Percentiles rank a stretch among this genome's conserved stretches.
phyloP scores from a whole-genome alignment of 2,329 filamentous ascomycete genomes.

The Microdochium trichocladiopsis region DNA sequence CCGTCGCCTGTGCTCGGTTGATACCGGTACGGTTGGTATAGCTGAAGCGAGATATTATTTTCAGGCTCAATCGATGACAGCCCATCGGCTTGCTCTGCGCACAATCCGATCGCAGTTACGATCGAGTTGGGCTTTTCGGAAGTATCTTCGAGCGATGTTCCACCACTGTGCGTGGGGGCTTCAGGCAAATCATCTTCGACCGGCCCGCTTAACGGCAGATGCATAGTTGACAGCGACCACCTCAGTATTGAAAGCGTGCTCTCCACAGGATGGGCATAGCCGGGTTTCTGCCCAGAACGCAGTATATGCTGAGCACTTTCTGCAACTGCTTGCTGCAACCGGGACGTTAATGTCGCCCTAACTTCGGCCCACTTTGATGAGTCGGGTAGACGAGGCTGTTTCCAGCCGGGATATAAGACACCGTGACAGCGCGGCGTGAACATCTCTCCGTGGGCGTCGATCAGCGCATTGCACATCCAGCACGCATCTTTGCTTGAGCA shows the following conservation, averaged over 20 bases:
- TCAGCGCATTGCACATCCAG: constrained; percentile 41
- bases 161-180: neutral
- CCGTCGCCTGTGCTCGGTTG: neutral
- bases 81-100: neutral
- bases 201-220: neutral
- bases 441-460: constrained; percentile 31
- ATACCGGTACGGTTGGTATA: neutral
- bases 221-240: neutral
- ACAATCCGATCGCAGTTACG: neutral
- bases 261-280: neutral
- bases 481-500: constrained; percentile 43
- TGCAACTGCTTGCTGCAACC: neutral
- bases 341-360: neutral
- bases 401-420: constrained; percentile 36
- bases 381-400: constrained; percentile 22
- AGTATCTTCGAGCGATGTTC: neutral
- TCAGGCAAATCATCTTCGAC: neutral
- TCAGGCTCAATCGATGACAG: neutral
- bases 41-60: neutral
- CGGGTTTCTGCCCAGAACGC: neutral
- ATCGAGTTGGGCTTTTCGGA: neutral
- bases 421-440: constrained; percentile 33
- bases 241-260: neutral
- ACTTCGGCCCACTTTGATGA: neutral
- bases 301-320: neutral